Percentiles rank a stretch among this genome's conserved stretches.
phyloP scores from a whole-genome alignment of 129 eudicot species.

The Cynara cardunculus region DNA sequence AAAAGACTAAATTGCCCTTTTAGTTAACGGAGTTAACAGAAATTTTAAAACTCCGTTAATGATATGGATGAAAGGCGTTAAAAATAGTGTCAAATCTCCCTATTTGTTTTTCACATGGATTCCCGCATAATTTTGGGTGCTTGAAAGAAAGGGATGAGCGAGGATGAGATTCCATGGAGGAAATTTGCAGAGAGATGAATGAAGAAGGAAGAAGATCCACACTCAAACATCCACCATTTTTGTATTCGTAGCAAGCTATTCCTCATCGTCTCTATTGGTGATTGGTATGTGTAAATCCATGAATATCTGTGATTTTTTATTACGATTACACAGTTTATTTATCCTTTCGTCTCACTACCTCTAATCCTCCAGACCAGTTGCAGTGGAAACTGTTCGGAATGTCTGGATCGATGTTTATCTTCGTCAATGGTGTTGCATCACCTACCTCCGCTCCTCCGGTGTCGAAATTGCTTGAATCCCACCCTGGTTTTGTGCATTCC shows the following conservation, averaged over 20 bases:
- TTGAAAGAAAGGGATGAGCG: not conserved
- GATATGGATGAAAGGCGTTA: not conserved
- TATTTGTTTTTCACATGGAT: not conserved
- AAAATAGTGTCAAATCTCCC: not conserved
- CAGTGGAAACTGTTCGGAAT: not conserved
- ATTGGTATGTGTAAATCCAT: not conserved
- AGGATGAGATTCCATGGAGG: not conserved
- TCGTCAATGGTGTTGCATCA: slow-evolving; percentile 53
- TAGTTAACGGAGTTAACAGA: not conserved
- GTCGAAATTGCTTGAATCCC: slow-evolving; percentile 60
- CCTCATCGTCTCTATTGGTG: not conserved
- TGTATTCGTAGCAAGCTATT: not conserved
- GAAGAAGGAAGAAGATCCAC: not conserved
- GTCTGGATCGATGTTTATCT: slow-evolving; percentile 29
- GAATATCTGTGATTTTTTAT: not conserved
- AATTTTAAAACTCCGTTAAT: not conserved
- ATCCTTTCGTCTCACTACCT: not conserved
- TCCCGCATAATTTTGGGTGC: not conserved
- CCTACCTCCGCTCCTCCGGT: slow-evolving; percentile 50
- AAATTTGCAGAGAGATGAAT: not conserved
- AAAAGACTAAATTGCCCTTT: not conserved
- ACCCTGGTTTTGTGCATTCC: slow-evolving; percentile 44
- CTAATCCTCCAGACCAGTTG: not conserved
- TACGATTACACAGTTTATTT: not conserved
- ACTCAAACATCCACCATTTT: not conserved